Percentiles rank a stretch among this genome's conserved stretches.
These are phyloP conservation scores for Erucastrum elatum DNA, from an alignment of 345 rosid species.

Conservation along the genomic window DNA sequence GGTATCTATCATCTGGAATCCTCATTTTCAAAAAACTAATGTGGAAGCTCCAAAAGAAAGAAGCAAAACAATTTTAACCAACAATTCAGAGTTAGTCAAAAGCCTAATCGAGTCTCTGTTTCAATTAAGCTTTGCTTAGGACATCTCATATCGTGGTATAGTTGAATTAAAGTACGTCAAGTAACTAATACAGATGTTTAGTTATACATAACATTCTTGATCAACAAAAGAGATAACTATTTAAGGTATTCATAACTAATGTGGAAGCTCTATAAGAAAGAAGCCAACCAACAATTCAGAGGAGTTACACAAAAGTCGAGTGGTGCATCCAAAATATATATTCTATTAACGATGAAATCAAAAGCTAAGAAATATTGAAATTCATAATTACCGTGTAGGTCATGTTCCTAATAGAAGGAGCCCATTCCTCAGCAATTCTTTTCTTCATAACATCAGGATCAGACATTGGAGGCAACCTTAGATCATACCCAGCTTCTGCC, in stretches of 20 bases:
- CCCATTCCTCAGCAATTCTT: conserved; percentile 86
- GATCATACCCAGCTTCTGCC: conserved; percentile 88
- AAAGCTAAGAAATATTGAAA: background rate
- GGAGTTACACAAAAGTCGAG: background rate
- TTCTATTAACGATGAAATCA: background rate
- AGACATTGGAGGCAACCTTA: conserved; percentile 74
- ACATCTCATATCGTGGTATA: background rate
- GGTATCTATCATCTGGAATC: background rate
- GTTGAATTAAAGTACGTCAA: background rate
- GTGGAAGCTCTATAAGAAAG: background rate
- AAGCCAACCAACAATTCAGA: background rate
- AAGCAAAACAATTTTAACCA: background rate
- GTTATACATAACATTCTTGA: background rate
- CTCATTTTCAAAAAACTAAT: background rate
- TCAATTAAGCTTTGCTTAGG: background rate
- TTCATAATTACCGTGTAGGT: conserved; percentile 52
- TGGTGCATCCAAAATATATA: background rate
- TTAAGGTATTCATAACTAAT: background rate
- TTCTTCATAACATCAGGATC: conserved; percentile 63
- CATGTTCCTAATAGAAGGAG: conserved; percentile 77
- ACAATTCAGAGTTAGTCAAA: background rate
- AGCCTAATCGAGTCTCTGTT: background rate
- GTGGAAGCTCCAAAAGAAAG: background rate
- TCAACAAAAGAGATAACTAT: background rate
- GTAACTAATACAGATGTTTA: background rate